Evolutionary conservation across 2,329 filamentous ascomycete genomes (phyloP), one percentile per base, ranked within the genome.

Genomic region (Aureobasidium sp.): DNA sequence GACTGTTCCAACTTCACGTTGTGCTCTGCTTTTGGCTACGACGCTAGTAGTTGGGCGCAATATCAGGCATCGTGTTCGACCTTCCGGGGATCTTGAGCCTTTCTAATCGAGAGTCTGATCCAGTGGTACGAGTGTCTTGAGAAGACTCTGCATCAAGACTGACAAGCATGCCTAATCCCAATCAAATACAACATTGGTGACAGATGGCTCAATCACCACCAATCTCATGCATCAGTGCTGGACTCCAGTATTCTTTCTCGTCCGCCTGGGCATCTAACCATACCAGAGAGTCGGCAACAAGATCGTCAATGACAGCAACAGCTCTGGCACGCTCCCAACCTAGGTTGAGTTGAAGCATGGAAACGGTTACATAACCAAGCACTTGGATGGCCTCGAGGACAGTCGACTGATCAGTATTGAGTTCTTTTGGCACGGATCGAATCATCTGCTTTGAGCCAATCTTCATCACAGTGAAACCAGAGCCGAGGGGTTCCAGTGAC

Each of bases 221-320:
- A 19, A 33, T 38, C 31, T 69, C 69, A 67, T 74, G 70, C 68
- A 92, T 89, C 63, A 88, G 89, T 0, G 86, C 85, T 0, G 89
- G 89, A 62, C 85, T 89, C 94, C 94, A 99, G 69, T 96, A 99
- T 74, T 97, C 92, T 73, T 86, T 91, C 76, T 97, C 93, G 9
- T 83, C 80, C 35, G 80, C 85, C 75, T 96, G 91, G 65, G 84
- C 84, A 74, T 99, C 94, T 6, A 97, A 85, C 94, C 94, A 99
- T 15, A 99, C 84, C 78, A 99, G 83, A 57, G 91, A 90, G 68
- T 95, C 90, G 0, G 87, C 85, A 55, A 97, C 80, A 35, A 99
- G 77, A 73, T 99, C 94, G 64, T 96, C 90, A 55, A 97, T 82
- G 1, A 93, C 91, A 0, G 94, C 96, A 70, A 88, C 82, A n/a